These are phyloP conservation scores for Quercus lobata DNA, from an alignment of 331 rosid genomes.

Conservation along the genomic window DNA sequence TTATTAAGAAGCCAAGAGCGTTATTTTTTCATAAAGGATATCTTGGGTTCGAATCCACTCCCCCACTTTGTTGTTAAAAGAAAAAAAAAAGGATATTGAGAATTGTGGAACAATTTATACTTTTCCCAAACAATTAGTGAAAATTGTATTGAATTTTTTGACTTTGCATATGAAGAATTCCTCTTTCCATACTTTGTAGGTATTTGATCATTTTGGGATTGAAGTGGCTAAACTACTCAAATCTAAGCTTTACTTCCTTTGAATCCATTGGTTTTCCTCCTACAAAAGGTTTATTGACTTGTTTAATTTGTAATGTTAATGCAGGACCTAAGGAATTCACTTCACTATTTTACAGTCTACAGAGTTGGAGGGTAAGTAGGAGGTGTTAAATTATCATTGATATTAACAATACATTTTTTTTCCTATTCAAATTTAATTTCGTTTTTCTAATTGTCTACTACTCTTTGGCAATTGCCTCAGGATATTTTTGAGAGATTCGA, in stretches of 20 bases:
- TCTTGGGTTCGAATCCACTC: too few relatives aligned
- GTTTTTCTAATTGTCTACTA: background rate
- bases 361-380: conserved; percentile 82
- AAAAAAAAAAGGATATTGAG: too few relatives aligned
- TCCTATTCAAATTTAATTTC: background rate
- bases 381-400: background rate
- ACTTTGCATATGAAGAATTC: background rate
- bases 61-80: too few relatives aligned
- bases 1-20: too few relatives aligned
- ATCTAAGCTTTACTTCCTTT: background rate
- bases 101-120: too few relatives aligned
- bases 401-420: background rate
- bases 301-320: conserved; percentile 3
- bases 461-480: conserved; percentile 30
- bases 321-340: conserved; percentile 96
- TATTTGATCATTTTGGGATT: background rate
- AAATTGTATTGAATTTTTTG: too few relatives aligned
- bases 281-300: background rate
- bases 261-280: background rate
- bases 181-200: background rate
- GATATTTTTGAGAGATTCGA: conserved; percentile 81
- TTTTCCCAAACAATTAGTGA: too few relatives aligned
- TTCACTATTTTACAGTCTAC: conserved; percentile 85
- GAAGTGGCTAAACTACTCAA: background rate
- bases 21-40: too few relatives aligned